Evolutionary conservation across 176 grass and related monocot genomes (phyloP).

Genomic region (Bonia amplexicaulis): DNA sequence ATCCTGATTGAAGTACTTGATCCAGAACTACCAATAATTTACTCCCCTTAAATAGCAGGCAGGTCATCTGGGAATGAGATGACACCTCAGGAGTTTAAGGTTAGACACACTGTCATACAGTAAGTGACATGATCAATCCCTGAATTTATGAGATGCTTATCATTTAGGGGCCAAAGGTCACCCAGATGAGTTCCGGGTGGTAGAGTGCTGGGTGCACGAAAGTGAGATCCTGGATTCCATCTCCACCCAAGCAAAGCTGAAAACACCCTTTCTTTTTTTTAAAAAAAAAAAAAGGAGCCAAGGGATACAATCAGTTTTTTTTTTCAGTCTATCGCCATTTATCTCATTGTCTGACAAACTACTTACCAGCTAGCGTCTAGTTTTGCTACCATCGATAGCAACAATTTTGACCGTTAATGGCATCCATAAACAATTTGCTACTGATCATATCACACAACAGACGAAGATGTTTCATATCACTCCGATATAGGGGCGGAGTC

Average conservation of each 20-base stretch:
- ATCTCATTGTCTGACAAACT: not conserved
- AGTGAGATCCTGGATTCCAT: no score
- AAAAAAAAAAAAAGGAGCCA: no score
- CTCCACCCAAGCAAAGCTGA: no score
- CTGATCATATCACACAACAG: slow-evolving; percentile 1
- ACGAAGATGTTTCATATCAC: not conserved
- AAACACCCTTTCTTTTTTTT: no score
- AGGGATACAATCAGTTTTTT: no score
- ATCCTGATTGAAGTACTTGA: slow-evolving; percentile 16
- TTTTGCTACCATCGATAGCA: slow-evolving; percentile 23
- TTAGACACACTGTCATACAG: not conserved
- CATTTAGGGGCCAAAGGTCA: not conserved
- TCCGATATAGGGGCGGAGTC: no score
- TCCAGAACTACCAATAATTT: not conserved
- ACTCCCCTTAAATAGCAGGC: not conserved
- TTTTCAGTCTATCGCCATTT: not conserved
- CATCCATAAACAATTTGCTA: slow-evolving; percentile 15
- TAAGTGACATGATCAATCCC: not conserved
- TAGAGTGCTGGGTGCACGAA: no score
- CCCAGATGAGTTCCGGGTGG: no score
- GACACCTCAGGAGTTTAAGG: not conserved
- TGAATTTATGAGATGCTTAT: not conserved
- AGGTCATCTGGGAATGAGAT: not conserved
- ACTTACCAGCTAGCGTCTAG: not conserved
- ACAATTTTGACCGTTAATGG: slow-evolving; percentile 51